These are phyloP conservation scores for Aspergillus novoparasiticus DNA, from an alignment of 2,329 filamentous ascomycete genomes.

Conservation along the genomic window DNA sequence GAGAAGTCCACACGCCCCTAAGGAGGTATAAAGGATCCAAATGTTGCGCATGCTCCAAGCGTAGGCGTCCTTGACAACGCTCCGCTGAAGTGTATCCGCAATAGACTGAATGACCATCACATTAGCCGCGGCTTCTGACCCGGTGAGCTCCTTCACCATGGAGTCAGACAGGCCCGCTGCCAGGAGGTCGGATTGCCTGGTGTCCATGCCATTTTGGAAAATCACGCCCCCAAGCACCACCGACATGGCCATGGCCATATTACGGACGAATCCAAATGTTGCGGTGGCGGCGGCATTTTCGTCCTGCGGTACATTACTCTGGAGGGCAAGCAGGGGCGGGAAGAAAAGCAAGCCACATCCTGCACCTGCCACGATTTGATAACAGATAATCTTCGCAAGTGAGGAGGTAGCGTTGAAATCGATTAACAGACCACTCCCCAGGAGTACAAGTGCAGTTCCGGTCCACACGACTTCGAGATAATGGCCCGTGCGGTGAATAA, in stretches of 20 bases:
- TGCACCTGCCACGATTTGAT: conserved; percentile 54
- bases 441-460: conserved; percentile 44
- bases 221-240: conserved; percentile 77
- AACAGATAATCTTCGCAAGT: conserved; percentile 48
- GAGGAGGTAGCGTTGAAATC: conserved; percentile 40
- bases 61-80: conserved; percentile 49
- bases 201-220: conserved; percentile 65
- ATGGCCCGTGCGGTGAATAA: conserved; percentile 54
- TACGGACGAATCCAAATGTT: conserved; percentile 60
- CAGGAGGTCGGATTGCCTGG: conserved; percentile 44
- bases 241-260: conserved; percentile 68
- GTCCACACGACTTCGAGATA: conserved; percentile 52
- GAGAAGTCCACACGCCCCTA: conserved; percentile 28
- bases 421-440: conserved; percentile 54
- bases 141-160: conserved; percentile 36
- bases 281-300: conserved; percentile 56
- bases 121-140: conserved; percentile 50
- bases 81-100: conserved; percentile 38
- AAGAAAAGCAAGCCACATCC: conserved; percentile 58
- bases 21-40: conserved; percentile 46
- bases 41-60: conserved; percentile 51
- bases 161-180: conserved; percentile 47
- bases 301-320: conserved; percentile 52
- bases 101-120: conserved; percentile 48
- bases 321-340: conserved; percentile 60